Conservation (phyloP, 331 rosid genomes). For the Prunus yedoensis region DNA sequence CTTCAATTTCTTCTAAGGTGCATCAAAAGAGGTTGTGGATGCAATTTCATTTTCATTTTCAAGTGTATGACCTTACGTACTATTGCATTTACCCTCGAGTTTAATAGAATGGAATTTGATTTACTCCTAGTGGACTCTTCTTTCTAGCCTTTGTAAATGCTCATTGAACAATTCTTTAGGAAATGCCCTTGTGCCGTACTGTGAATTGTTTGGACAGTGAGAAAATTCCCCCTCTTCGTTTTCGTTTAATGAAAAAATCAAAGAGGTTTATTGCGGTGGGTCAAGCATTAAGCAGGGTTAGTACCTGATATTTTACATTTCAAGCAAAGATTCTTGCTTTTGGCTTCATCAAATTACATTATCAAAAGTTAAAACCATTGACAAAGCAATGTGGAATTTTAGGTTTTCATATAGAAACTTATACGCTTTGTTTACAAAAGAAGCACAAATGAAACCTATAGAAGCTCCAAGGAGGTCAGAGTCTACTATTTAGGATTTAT, state of each 20-base stretch:
- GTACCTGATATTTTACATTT: background rate
- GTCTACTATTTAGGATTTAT: too few relatives aligned
- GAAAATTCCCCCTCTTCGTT: background rate
- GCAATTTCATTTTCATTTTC: background rate
- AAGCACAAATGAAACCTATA: background rate
- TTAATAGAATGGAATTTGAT: slow-evolving; percentile 3
- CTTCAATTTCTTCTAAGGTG: background rate
- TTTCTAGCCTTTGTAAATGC: background rate
- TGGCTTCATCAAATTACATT: background rate
- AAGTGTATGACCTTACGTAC: background rate
- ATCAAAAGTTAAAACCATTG: background rate
- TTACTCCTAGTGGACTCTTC: too few relatives aligned
- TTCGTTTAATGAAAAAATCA: too few relatives aligned
- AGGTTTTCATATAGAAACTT: background rate
- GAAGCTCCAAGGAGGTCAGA: too few relatives aligned
- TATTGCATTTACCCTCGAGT: background rate
- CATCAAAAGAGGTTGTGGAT: slow-evolving; percentile 8
- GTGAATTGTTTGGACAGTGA: too few relatives aligned
- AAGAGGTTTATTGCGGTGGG: too few relatives aligned
- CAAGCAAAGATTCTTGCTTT: background rate
- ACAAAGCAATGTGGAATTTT: background rate
- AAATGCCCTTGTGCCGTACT: too few relatives aligned
- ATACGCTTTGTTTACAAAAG: background rate
- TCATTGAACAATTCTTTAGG: too few relatives aligned
- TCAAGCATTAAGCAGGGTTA: too few relatives aligned